Percentiles rank a stretch among this genome's conserved stretches.
Conservation (phyloP, 2,329 filamentous ascomycete genomes). For the Xylariaceae sp. region DNA sequence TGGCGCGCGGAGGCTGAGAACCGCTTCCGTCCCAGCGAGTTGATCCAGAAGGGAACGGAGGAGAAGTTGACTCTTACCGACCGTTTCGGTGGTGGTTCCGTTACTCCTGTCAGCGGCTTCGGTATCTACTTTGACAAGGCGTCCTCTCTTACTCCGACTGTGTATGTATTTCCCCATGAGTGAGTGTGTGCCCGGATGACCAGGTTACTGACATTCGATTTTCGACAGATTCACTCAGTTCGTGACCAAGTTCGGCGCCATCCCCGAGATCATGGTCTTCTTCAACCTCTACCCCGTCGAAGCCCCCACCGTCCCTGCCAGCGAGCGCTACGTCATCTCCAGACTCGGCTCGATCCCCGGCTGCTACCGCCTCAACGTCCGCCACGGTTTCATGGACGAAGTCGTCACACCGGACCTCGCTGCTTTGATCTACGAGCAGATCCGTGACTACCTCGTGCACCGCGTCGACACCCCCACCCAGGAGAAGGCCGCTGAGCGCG, state of each 20-base stretch:
- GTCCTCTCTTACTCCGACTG: constrained; percentile 57
- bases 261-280: constrained; percentile 65
- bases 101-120: constrained; percentile 49
- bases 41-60: constrained; percentile 26
- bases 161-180: constrained; percentile 26
- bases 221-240: constrained; percentile 58
- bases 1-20: constrained; percentile 65
- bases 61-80: constrained; percentile 31
- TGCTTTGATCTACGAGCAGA: constrained; percentile 52
- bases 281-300: constrained; percentile 65
- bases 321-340: constrained; percentile 44
- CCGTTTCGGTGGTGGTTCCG: constrained; percentile 38
- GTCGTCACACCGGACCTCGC: constrained; percentile 61
- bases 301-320: constrained; percentile 47
- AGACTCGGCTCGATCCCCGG: constrained; percentile 46
- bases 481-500: neutral
- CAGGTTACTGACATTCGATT: neutral
- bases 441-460: constrained; percentile 45
- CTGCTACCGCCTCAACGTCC: constrained; percentile 63
- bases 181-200: too few species aligned
- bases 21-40: constrained; percentile 44
- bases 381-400: constrained; percentile 69
- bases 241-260: constrained; percentile 61
- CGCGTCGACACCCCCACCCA: constrained; percentile 21
- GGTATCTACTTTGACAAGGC: constrained; percentile 77